Conservation (phyloP, 2,329 filamentous ascomycete species). For the Pseudogymnoascus pannorum region DNA sequence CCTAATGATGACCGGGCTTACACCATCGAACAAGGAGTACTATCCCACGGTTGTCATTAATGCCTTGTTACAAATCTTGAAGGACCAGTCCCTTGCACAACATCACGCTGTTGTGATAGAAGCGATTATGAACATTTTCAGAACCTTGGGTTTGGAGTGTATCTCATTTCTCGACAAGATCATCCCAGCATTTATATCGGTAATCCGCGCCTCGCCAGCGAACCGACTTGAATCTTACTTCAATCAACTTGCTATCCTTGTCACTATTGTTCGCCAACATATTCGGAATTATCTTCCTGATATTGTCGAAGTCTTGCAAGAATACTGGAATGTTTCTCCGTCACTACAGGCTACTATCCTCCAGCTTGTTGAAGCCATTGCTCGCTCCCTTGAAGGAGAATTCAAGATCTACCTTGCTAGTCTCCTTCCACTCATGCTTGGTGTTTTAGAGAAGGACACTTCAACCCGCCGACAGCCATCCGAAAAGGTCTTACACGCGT, state of each 20-base stretch:
- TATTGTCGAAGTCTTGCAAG: conserved; percentile 78
- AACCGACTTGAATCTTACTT: conserved; percentile 90
- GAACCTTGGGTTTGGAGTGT: conserved; percentile 90
- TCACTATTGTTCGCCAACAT: conserved; percentile 92
- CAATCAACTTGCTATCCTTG: conserved; percentile 87
- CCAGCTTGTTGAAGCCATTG: conserved; percentile 86
- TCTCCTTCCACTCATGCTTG: conserved; percentile 86
- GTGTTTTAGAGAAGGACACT: conserved; percentile 80
- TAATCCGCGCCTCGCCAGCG: conserved; percentile 74
- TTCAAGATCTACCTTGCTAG: conserved; percentile 94
- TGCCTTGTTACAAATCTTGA: conserved; percentile 83
- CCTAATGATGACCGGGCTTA: conserved; percentile 94
- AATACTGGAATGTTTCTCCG: conserved; percentile 79
- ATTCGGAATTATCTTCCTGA: conserved; percentile 84
- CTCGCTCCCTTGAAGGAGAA: conserved; percentile 87
- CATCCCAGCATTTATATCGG: conserved; percentile 83
- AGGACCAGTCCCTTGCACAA: conserved; percentile 80
- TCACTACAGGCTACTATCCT: conserved; percentile 87
- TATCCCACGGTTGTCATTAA: conserved; percentile 98
- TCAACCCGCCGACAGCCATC: conserved; percentile 71
- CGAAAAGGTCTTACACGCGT: conserved; percentile 86
- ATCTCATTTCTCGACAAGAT: conserved; percentile 92
- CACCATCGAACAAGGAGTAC: conserved; percentile 95
- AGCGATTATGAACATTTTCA: conserved; percentile 98
- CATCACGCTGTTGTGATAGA: conserved; percentile 94